Percentiles rank a stretch among this genome's conserved stretches.
phyloP scores from a whole-genome alignment of 148 eudicot genomes.

The Persicaria maculosa region DNA sequence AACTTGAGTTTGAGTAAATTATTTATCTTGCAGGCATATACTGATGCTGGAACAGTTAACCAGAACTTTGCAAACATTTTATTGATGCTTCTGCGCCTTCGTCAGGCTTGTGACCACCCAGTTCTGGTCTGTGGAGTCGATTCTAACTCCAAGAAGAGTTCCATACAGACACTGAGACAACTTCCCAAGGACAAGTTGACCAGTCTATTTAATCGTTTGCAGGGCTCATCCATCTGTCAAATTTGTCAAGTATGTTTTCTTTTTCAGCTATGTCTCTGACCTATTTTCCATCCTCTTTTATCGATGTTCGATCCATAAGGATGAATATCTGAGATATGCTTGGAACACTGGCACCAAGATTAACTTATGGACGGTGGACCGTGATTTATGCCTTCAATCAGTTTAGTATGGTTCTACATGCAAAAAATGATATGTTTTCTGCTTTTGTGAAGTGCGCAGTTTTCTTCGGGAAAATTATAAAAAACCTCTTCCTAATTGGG shows the following conservation, averaged over 20 bases:
- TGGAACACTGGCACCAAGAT: not conserved
- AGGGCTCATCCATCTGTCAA: conserved; percentile 54
- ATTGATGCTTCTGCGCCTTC: conserved; percentile 92
- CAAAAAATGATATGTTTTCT: not conserved
- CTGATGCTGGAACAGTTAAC: conserved; percentile 86
- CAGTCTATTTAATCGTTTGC: conserved; percentile 46
- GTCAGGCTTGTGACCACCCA: conserved; percentile 99
- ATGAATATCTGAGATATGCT: not conserved
- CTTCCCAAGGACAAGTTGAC: conserved; percentile 51
- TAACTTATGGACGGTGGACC: not conserved
- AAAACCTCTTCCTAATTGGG: not conserved
- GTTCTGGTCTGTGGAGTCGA: conserved; percentile 53
- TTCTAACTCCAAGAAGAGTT: conserved; percentile 33
- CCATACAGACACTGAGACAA: conserved; percentile 45
- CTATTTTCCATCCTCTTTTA: not conserved
- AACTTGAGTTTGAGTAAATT: not conserved
- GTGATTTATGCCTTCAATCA: not conserved
- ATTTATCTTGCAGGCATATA: conserved; percentile 53
- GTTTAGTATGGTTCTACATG: not conserved
- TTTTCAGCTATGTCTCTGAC: not conserved
- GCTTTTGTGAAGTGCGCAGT: not conserved
- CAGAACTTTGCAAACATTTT: conserved; percentile 96
- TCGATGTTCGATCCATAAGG: not conserved
- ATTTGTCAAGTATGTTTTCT: conserved; percentile 52
- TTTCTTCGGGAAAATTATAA: not conserved